Conservation (phyloP, 108 stramenopile genomes). For the Conticribra guillardii region DNA sequence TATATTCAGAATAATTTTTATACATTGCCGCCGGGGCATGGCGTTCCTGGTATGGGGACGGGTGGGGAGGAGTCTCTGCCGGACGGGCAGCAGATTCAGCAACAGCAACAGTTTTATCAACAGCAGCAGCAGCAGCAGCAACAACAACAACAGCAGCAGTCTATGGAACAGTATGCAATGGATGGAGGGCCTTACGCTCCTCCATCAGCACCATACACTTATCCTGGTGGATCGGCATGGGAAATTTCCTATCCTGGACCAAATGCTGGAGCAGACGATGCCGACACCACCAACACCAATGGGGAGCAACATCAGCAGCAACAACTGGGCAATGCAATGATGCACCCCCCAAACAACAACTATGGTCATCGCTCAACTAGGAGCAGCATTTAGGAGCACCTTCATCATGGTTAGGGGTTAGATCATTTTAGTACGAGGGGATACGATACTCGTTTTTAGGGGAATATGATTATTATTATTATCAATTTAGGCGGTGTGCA, state of each 20-base stretch:
- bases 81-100: neutral
- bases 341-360: too few relatives aligned
- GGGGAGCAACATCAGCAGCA: neutral
- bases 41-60: neutral
- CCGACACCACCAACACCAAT: neutral
- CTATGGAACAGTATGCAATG: neutral
- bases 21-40: neutral
- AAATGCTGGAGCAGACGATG: neutral
- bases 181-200: neutral
- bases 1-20: neutral
- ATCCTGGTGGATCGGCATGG: neutral
- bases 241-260: neutral
- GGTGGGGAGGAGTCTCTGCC: neutral
- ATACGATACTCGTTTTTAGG: neutral
- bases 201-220: neutral
- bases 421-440: neutral
- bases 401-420: neutral
- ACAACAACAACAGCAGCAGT: neutral
- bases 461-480: neutral
- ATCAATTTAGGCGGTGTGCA: neutral
- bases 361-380: neutral
- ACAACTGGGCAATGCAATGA: neutral
- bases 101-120: neutral
- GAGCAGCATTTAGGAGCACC: neutral
- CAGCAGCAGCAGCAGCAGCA: neutral